Percentiles rank a stretch among this genome's conserved stretches.
These are phyloP conservation scores for Kwoniella pini DNA, from an alignment of 768 basidiomycete genomes.

Conservation along the genomic window DNA sequence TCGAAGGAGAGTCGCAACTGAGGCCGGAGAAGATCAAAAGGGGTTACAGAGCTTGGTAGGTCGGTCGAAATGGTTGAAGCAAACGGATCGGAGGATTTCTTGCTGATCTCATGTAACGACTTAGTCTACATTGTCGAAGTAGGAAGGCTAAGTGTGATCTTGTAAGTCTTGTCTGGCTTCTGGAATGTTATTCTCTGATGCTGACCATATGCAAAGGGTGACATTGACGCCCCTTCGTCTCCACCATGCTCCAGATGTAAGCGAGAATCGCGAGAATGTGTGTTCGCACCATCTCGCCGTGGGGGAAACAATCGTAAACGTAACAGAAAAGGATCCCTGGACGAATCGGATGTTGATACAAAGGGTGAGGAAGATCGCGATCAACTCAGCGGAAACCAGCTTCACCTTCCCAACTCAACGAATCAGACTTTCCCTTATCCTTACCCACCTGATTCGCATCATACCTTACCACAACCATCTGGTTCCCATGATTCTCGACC, in stretches of 20 bases:
- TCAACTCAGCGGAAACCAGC: neutral
- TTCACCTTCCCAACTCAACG: neutral
- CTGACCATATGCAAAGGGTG: constrained; percentile 29
- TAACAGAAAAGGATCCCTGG: constrained; percentile 9
- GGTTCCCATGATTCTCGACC: neutral
- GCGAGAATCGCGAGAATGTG: constrained; percentile 49
- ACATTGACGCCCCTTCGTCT: constrained; percentile 46
- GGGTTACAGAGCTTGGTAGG: constrained; percentile 44
- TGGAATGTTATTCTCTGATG: neutral
- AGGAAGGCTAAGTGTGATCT: constrained; percentile 54
- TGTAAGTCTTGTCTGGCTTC: constrained; percentile 17
- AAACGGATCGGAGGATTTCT: neutral
- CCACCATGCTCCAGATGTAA: constrained; percentile 50
- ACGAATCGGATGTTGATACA: neutral
- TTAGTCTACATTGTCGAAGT: constrained; percentile 44
- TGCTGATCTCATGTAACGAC: neutral
- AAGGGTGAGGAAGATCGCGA: neutral
- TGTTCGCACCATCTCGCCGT: constrained; percentile 46
- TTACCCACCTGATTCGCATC: constrained; percentile 7
- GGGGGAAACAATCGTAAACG: constrained; percentile 45
- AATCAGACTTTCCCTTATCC: constrained; percentile 18
- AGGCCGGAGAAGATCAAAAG: constrained; percentile 31
- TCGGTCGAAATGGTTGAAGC: neutral
- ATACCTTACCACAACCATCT: neutral
- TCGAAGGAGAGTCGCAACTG: neutral